These are phyloP conservation scores for Quercus parvula DNA, from an alignment of 306 rosid genomes.

Conservation along the genomic window DNA sequence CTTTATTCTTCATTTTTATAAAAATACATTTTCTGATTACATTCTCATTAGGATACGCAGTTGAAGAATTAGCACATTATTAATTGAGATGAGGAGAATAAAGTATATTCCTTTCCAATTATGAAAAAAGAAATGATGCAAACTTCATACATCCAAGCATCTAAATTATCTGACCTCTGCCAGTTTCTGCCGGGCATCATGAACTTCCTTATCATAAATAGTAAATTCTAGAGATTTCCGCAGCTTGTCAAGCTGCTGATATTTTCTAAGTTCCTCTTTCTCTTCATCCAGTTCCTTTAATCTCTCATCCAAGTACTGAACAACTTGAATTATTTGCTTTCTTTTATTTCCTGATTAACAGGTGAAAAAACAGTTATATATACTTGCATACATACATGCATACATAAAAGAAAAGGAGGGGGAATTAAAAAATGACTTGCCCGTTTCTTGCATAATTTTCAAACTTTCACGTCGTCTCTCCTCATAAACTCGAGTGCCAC, in stretches of 20 bases:
- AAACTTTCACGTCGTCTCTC: slow-evolving; percentile 96
- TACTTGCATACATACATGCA: not conserved
- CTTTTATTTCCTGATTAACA: slow-evolving; percentile 73
- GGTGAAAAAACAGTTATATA: not conserved
- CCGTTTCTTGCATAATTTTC: slow-evolving; percentile 97
- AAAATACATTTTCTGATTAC: too few relatives aligned
- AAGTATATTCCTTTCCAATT: not conserved
- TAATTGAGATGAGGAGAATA: not conserved
- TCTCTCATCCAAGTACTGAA: slow-evolving; percentile 95
- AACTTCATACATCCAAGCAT: not conserved
- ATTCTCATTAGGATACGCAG: too few relatives aligned
- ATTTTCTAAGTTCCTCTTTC: slow-evolving; percentile 91
- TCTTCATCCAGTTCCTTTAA: slow-evolving; percentile 93
- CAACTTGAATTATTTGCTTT: slow-evolving; percentile 96
- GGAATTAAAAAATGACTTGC: slow-evolving; percentile 33
- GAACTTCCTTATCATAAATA: slow-evolving; percentile 83
- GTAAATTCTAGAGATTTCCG: slow-evolving; percentile 89
- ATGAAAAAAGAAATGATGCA: not conserved
- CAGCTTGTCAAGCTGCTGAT: slow-evolving; percentile 94
- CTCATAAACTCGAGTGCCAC: slow-evolving; percentile 98
- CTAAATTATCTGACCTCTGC: slow-evolving; percentile 59
- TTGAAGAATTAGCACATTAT: too few relatives aligned
- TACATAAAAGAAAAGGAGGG: not conserved
- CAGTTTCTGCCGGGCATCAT: slow-evolving; percentile 86
- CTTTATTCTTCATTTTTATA: too few relatives aligned